phyloP scores from a whole-genome alignment of 2,329 filamentous ascomycete species.

The Calcarisporium arbuscula region DNA sequence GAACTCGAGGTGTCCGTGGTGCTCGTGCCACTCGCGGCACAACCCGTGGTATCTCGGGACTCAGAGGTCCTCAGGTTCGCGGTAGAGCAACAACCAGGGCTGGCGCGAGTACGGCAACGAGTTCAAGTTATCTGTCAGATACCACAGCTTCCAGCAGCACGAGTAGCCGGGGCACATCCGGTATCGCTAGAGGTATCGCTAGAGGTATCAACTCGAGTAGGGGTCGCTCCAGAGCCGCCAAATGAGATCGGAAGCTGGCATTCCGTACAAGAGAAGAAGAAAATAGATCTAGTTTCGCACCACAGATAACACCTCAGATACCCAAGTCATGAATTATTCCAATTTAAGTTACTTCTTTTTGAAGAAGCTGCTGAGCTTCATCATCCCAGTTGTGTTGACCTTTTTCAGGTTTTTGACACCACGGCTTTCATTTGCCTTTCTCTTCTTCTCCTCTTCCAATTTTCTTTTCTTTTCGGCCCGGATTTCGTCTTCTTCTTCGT shows the following conservation, averaged over 20 bases:
- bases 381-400: constrained; percentile 88
- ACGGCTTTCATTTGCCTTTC: constrained; percentile 66
- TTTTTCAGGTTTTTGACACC: constrained; percentile 80
- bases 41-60: constrained; percentile 17
- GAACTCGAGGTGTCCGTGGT: constrained; percentile 17
- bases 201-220: constrained; percentile 26
- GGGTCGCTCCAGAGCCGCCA: constrained; percentile 26
- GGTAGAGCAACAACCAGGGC: constrained; percentile 21
- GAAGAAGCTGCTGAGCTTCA: constrained; percentile 95
- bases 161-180: constrained; percentile 26
- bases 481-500: constrained; percentile 61
- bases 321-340: constrained; percentile 18
- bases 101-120: constrained; percentile 14
- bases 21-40: constrained; percentile 14
- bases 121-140: constrained; percentile 21
- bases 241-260: constrained; percentile 13
- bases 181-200: constrained; percentile 27
- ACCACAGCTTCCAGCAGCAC: constrained; percentile 19
- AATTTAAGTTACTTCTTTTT: constrained; percentile 50
- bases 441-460: constrained; percentile 83
- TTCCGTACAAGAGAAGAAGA: too few relatives aligned
- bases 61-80: constrained; percentile 23
- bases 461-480: constrained; percentile 75
- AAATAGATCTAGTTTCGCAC: constrained; percentile 7
- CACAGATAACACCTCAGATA: constrained; percentile 17